phyloP scores from a whole-genome alignment of 176 grass and related monocot species.

The Rhynchospora breviuscula region DNA sequence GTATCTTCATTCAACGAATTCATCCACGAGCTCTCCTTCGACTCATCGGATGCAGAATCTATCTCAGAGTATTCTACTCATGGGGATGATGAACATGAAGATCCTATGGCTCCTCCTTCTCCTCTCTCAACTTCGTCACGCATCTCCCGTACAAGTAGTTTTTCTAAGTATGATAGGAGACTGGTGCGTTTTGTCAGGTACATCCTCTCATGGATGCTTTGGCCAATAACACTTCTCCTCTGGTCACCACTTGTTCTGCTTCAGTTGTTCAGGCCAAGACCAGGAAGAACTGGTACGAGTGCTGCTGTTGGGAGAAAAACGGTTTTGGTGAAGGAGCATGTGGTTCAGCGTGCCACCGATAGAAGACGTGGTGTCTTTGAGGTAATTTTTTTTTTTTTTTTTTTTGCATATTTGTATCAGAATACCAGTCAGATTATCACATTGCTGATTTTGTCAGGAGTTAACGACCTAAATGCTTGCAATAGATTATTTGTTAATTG shows the following conservation, averaged over 20 bases:
- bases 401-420: background rate
- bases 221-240: conserved; percentile 55
- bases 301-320: conserved; percentile 31
- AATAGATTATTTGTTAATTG: background rate
- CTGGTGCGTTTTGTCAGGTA: conserved; percentile 52
- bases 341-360: conserved; percentile 66
- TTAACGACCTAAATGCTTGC: background rate
- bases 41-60: conserved; percentile 64
- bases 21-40: conserved; percentile 76
- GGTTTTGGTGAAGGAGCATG: conserved; percentile 64
- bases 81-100: conserved; percentile 76
- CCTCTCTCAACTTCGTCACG: conserved; percentile 77
- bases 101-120: conserved; percentile 47
- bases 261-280: conserved; percentile 45
- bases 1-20: conserved; percentile 95
- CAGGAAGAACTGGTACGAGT: conserved; percentile 31
- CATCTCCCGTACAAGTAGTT: conserved; percentile 61
- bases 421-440: background rate
- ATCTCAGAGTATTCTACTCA: conserved; percentile 41
- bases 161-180: conserved; percentile 51
- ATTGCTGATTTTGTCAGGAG: background rate
- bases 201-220: conserved; percentile 75
- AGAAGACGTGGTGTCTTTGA: conserved; percentile 91
- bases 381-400: conserved; percentile 36
- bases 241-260: conserved; percentile 51